A percentile compares a stretch with the other conserved stretches of the same genome.
Evolutionary conservation across 192 early-diverging fungal genomes (phyloP).

Genomic region (Dissophora ornata): DNA sequence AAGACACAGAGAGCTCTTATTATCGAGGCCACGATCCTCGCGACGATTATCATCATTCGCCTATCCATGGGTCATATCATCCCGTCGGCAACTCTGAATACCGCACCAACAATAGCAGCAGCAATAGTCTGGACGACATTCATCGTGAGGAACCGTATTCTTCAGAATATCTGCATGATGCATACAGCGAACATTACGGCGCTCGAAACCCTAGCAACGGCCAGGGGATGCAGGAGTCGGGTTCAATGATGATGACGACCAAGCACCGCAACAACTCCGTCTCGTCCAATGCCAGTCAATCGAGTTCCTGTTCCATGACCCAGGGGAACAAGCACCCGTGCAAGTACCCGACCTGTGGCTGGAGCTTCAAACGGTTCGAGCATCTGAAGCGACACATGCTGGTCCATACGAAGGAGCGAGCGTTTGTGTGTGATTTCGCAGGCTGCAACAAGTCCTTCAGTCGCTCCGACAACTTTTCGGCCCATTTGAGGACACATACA

Average conservation of each 20-base stretch:
- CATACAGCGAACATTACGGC: slow-evolving; percentile 3
- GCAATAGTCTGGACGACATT: slow-evolving; percentile 15
- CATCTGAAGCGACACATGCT: slow-evolving; percentile 86
- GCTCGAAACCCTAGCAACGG: background rate
- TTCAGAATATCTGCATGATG: slow-evolving; percentile 4
- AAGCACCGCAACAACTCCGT: slow-evolving; percentile 44
- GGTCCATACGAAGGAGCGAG: slow-evolving; percentile 79
- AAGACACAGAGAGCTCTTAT: background rate
- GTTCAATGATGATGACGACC: background rate
- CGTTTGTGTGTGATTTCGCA: slow-evolving; percentile 73
- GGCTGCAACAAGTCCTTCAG: slow-evolving; percentile 85
- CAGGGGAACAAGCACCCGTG: slow-evolving; percentile 49
- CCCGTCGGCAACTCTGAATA: slow-evolving; percentile 7
- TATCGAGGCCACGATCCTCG: slow-evolving; percentile 10
- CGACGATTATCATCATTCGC: slow-evolving; percentile 35
- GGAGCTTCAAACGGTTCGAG: slow-evolving; percentile 83
- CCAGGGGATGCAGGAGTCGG: background rate
- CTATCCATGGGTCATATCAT: slow-evolving; percentile 26
- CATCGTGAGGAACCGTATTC: slow-evolving; percentile 11
- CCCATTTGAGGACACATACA: slow-evolving; percentile 77
- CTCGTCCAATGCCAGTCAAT: slow-evolving; percentile 37
- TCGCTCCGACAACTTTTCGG: slow-evolving; percentile 80
- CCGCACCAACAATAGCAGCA: slow-evolving; percentile 17
- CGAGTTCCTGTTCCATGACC: slow-evolving; percentile 18
- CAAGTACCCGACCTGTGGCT: slow-evolving; percentile 54